Evolutionary conservation across 768 basidiomycete genomes (phyloP).

Genomic region (Xanthoconium stramineum): DNA sequence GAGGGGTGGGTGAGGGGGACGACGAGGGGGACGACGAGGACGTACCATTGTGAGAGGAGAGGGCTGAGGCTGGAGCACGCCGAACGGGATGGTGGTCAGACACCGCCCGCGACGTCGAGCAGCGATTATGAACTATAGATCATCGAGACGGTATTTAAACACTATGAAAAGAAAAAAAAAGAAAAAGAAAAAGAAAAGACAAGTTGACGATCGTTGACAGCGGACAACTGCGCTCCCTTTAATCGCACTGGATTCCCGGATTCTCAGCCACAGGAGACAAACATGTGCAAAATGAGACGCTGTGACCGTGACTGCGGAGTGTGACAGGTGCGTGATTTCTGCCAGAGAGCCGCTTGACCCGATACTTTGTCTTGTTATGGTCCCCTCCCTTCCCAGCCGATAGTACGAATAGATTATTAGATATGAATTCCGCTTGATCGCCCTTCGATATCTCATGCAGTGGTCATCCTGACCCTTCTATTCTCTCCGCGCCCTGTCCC

Average conservation of each 20-base stretch:
- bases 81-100: conserved; percentile 37
- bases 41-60: conserved; percentile 42
- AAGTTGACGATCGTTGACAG: conserved; percentile 54
- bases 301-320: conserved; percentile 8
- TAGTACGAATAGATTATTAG: too few species aligned
- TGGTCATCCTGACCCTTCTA: too few species aligned
- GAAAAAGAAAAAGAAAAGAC: conserved; percentile 30
- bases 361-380: not conserved
- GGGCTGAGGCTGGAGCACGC: conserved; percentile 15
- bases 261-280: conserved; percentile 25
- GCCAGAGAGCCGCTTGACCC: conserved; percentile 23
- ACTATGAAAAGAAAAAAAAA: conserved; percentile 36
- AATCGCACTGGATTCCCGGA: conserved; percentile 20
- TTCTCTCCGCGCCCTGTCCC: too few species aligned
- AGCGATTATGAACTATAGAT: conserved; percentile 41
- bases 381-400: too few species aligned
- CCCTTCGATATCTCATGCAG: too few species aligned
- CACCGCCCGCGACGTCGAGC: conserved; percentile 59
- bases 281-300: conserved; percentile 20
- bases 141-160: conserved; percentile 42
- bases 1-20: not conserved
- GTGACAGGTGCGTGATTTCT: conserved; percentile 29
- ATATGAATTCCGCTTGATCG: too few species aligned
- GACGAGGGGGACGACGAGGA: conserved; percentile 3
- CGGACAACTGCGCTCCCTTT: conserved; percentile 18